A percentile compares a stretch with the other conserved stretches of the same genome.
phyloP scores from a whole-genome alignment of 2,329 filamentous ascomycete genomes.

The Neobulgaria alba region DNA sequence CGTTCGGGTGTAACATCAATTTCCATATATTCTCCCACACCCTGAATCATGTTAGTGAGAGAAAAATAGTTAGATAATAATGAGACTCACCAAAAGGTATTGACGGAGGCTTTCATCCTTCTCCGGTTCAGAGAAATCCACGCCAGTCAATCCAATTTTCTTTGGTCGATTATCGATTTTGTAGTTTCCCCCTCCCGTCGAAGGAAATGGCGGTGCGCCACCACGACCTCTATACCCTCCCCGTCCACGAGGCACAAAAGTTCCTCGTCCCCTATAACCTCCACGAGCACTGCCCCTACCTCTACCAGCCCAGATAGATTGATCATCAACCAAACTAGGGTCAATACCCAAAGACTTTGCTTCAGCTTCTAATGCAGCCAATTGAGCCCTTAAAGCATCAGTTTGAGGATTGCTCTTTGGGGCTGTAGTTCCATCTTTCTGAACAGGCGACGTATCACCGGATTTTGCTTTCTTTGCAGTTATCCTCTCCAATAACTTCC shows the following conservation, averaged over 20 bases:
- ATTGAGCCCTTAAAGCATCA: conserved; percentile 58
- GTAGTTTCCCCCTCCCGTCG: conserved; percentile 36
- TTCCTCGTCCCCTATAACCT: conserved; percentile 31
- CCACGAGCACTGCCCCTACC: conserved; percentile 33
- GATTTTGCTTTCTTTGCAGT: conserved; percentile 40
- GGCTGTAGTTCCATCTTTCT: too few relatives aligned
- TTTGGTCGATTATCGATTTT: conserved; percentile 71
- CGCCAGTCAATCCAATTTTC: conserved; percentile 54
- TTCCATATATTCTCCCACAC: conserved; percentile 53
- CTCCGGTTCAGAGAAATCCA: conserved; percentile 51
- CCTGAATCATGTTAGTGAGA: conserved; percentile 32
- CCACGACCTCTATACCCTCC: conserved; percentile 41
- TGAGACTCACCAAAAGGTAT: conserved; percentile 54
- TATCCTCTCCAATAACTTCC: conserved; percentile 52
- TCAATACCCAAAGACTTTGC: conserved; percentile 62
- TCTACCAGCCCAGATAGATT: conserved; percentile 32
- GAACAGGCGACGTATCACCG: too few relatives aligned
- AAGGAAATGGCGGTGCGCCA: conserved; percentile 26
- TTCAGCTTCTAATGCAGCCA: conserved; percentile 66
- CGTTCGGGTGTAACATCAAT: conserved; percentile 40
- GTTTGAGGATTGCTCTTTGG: conserved; percentile 45
- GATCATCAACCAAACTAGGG: conserved; percentile 37
- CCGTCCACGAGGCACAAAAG: conserved; percentile 31
- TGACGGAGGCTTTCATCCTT: conserved; percentile 64
- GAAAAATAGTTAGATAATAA: conserved; percentile 2